These are phyloP conservation scores for Paulownia fortunei DNA, from an alignment of 257 asterid species.

Conservation along the genomic window DNA sequence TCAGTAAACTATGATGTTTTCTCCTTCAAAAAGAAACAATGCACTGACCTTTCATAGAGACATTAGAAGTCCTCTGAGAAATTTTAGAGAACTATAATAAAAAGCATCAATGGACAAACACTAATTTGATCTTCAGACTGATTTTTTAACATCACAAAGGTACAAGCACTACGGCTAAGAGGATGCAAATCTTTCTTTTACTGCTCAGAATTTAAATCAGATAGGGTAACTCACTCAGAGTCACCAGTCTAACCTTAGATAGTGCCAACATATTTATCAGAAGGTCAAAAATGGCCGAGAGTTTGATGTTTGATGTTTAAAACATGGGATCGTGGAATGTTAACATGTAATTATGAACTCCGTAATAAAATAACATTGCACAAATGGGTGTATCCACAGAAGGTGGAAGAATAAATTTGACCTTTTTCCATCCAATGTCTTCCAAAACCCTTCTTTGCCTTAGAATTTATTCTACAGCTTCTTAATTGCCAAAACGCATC, in stretches of 20 bases:
- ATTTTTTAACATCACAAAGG: constrained; percentile 18
- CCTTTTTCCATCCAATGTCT: constrained; percentile 17
- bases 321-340: neutral
- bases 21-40: constrained; percentile 22
- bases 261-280: neutral
- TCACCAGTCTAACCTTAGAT: neutral
- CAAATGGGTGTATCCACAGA: constrained; percentile 14
- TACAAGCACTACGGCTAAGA: constrained; percentile 8
- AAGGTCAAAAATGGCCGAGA: neutral
- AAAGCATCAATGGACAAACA: constrained; percentile 16
- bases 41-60: neutral
- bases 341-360: constrained; percentile 8
- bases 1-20: constrained; percentile 31
- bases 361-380: constrained; percentile 2
- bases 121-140: constrained; percentile 21
- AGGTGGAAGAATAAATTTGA: neutral
- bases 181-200: constrained; percentile 4
- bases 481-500: constrained; percentile 16
- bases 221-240: neutral
- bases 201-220: constrained; percentile 10
- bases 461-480: constrained; percentile 14
- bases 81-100: neutral
- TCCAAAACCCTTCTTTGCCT: constrained; percentile 7
- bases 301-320: constrained; percentile 5
- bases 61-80: constrained; percentile 5